These are phyloP conservation scores for Stentor roeselii DNA, from an alignment of 73 alveolate species.

Conservation along the genomic window DNA sequence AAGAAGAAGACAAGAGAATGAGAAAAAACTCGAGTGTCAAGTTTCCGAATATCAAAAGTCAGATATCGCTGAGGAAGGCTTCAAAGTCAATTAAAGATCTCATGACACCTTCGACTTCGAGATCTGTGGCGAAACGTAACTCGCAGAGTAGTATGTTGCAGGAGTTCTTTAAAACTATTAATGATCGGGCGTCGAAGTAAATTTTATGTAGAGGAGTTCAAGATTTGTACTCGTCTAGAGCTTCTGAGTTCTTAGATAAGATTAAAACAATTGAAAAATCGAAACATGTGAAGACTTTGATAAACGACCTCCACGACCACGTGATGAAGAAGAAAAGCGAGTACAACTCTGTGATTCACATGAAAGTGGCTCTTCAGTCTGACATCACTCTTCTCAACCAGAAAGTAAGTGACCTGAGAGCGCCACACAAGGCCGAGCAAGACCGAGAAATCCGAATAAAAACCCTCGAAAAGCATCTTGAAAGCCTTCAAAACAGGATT, in stretches of 20 bases:
- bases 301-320: slow-evolving; percentile 4
- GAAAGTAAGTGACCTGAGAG: not conserved
- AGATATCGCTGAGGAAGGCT: not conserved
- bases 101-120: not conserved
- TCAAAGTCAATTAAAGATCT: not conserved
- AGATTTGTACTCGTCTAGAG: not conserved
- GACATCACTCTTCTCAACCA: not conserved
- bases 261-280: not conserved
- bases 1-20: not conserved
- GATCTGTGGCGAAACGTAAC: not conserved
- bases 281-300: not conserved
- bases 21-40: not conserved
- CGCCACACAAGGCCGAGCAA: not conserved
- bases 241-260: not conserved
- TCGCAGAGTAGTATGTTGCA: not conserved
- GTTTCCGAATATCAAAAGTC: slow-evolving; percentile 15
- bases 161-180: not conserved
- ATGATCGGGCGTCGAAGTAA: slow-evolving; percentile 18
- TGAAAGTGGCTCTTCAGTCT: not conserved
- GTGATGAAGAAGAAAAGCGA: slow-evolving; percentile 18
- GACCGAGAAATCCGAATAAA: not conserved
- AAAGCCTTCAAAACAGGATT: not conserved
- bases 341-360: not conserved
- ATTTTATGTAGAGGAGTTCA: not conserved
- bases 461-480: not conserved